Percentiles rank a stretch among this genome's conserved stretches.
These are phyloP conservation scores for Uronychia setigera DNA, from an alignment of 73 alveolate genomes.

Conservation along the genomic window DNA sequence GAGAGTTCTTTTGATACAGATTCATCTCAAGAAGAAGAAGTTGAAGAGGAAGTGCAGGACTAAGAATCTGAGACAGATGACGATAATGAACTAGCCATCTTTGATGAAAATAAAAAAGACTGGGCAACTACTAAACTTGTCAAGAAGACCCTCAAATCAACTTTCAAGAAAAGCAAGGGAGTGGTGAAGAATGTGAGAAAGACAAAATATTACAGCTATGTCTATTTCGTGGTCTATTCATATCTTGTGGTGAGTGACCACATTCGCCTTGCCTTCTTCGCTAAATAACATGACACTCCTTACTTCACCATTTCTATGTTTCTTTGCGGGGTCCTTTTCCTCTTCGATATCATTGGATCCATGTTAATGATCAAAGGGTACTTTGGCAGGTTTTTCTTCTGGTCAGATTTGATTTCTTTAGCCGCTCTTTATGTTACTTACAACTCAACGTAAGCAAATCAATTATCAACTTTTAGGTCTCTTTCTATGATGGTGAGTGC, in stretches of 20 bases:
- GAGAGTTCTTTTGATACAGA: not conserved
- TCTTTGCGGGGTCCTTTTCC: not conserved
- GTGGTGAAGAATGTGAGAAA: not conserved
- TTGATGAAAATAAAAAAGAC: not conserved
- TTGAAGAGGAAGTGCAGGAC: no score
- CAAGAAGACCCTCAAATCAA: not conserved
- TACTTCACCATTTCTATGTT: not conserved
- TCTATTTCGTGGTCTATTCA: not conserved
- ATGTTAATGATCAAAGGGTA: conserved; percentile 5
- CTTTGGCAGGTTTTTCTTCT: conserved; percentile 6
- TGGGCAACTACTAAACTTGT: not conserved
- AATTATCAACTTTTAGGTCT: not conserved
- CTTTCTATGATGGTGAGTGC: not conserved
- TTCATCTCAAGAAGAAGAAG: not conserved
- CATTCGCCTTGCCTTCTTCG: not conserved
- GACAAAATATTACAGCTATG: not conserved
- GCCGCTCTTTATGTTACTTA: not conserved
- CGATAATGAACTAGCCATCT: not conserved
- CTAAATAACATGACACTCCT: not conserved
- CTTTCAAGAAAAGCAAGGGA: not conserved
- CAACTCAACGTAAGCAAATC: not conserved
- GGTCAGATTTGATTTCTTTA: conserved; percentile 2
- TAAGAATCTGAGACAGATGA: not conserved
- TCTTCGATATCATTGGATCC: not conserved
- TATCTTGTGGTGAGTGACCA: not conserved